A percentile compares a stretch with the other conserved stretches of the same genome.
Evolutionary conservation across 768 basidiomycete genomes (phyloP).

Genomic region (Amanita thiersii): DNA sequence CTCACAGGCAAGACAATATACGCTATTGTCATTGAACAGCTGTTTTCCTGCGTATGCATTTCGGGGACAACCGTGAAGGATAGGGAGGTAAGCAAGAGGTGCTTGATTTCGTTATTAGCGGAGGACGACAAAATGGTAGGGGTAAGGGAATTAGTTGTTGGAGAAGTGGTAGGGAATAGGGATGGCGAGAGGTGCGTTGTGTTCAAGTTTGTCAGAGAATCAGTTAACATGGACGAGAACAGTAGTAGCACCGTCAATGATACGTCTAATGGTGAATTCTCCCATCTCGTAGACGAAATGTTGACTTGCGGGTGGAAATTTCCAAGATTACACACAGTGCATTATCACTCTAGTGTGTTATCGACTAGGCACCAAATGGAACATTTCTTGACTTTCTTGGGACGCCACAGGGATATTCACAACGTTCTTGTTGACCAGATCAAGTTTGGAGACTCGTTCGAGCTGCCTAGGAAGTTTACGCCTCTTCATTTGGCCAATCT

Average conservation of each 20-base stretch:
- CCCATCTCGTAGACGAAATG: background rate
- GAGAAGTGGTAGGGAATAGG: too few relatives aligned
- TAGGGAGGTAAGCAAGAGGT: too few relatives aligned
- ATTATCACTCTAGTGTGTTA: background rate
- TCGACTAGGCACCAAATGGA: background rate
- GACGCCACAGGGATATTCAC: background rate
- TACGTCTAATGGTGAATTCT: background rate
- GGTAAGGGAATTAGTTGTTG: too few relatives aligned
- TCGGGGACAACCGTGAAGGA: too few relatives aligned
- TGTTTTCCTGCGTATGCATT: background rate
- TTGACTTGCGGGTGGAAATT: background rate
- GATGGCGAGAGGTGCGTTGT: too few relatives aligned
- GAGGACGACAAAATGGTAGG: too few relatives aligned
- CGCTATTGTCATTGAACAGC: background rate
- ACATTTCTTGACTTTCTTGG: background rate
- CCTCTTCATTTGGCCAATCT: background rate
- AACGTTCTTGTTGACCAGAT: background rate
- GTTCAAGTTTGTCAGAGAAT: too few relatives aligned
- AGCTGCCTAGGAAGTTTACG: background rate
- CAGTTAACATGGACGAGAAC: background rate
- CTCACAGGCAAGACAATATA: background rate
- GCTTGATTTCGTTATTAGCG: too few relatives aligned
- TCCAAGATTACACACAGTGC: background rate
- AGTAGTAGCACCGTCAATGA: background rate
- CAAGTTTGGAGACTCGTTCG: background rate